Conservation (phyloP, 176 grass and related monocot genomes). For the Eragrostis curvula region DNA sequence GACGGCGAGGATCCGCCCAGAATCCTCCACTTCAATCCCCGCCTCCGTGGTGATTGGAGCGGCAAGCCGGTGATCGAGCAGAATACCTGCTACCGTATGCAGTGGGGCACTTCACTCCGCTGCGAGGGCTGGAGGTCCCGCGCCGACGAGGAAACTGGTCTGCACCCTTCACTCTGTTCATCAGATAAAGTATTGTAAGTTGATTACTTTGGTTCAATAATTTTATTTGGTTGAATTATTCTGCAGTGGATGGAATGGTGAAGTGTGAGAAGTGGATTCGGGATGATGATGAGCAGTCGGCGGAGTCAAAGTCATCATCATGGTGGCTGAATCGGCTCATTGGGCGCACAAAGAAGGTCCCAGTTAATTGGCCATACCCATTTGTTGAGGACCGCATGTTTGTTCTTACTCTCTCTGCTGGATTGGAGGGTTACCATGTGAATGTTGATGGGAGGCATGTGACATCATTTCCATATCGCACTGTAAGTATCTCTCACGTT, state of each 20-base stretch:
- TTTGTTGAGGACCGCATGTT: slow-evolving; percentile 86
- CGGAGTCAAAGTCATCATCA: slow-evolving; percentile 65
- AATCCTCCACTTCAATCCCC: slow-evolving; percentile 94
- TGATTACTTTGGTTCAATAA: slow-evolving; percentile 9
- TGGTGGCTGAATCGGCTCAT: slow-evolving; percentile 96
- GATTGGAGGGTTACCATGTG: slow-evolving; percentile 94
- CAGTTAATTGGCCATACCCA: slow-evolving; percentile 89
- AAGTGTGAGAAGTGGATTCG: slow-evolving; percentile 97
- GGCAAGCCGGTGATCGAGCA: slow-evolving; percentile 90
- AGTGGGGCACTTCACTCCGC: slow-evolving; percentile 80
- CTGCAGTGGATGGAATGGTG: slow-evolving; percentile 77
- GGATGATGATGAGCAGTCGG: slow-evolving; percentile 57
- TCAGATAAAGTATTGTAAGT: not conserved
- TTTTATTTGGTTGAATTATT: slow-evolving; percentile 37
- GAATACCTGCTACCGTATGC: slow-evolving; percentile 99
- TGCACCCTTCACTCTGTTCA: not conserved
- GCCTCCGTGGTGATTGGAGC: slow-evolving; percentile 95
- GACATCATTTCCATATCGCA: slow-evolving; percentile 91
- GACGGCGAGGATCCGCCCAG: slow-evolving; percentile 97
- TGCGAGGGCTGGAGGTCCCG: slow-evolving; percentile 89
- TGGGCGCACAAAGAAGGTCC: slow-evolving; percentile 68
- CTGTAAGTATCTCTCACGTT: slow-evolving; percentile 51
- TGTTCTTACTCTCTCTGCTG: slow-evolving; percentile 89
- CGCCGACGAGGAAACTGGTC: slow-evolving; percentile 85
- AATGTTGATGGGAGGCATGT: slow-evolving; percentile 87